Evolutionary conservation across 2,329 filamentous ascomycete species (phyloP).

Genomic region (Trichoderma cornu-damae): DNA sequence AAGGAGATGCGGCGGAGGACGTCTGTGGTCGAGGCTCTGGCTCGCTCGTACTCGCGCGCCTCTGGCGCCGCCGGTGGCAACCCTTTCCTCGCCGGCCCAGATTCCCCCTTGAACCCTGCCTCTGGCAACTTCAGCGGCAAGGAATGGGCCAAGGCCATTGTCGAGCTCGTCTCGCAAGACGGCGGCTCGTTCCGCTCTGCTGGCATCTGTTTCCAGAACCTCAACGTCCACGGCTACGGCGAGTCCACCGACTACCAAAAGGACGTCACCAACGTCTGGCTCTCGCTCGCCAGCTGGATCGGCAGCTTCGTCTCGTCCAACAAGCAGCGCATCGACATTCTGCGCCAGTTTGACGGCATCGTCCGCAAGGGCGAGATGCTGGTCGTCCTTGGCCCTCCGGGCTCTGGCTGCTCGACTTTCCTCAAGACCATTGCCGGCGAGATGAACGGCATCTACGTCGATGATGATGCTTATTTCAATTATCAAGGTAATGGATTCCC

Average conservation of each 20-base stretch:
- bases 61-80: conserved; percentile 41
- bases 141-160: conserved; percentile 57
- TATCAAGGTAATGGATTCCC: conserved; percentile 58
- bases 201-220: conserved; percentile 61
- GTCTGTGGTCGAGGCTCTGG: conserved; percentile 51
- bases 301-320: conserved; percentile 48
- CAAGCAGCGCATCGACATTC: conserved; percentile 59
- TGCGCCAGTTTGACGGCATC: conserved; percentile 62
- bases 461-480: conserved; percentile 68
- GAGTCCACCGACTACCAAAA: conserved; percentile 66
- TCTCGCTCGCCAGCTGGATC: conserved; percentile 42
- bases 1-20: conserved; percentile 47
- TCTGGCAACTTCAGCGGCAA: conserved; percentile 50
- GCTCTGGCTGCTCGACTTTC: conserved; percentile 75
- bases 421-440: conserved; percentile 81
- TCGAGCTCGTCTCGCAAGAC: conserved; percentile 47
- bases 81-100: conserved; percentile 45
- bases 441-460: conserved; percentile 71
- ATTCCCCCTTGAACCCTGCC: conserved; percentile 50
- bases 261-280: conserved; percentile 57
- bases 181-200: conserved; percentile 55
- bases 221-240: conserved; percentile 65
- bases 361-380: conserved; percentile 70
- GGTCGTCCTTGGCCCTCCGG: conserved; percentile 67
- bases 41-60: conserved; percentile 49